Percentiles rank a stretch among this genome's conserved stretches.
Evolutionary conservation across 495 filamentous ascomycete genomes (phyloP).

Genomic region (Opeltia flavorubescens): DNA sequence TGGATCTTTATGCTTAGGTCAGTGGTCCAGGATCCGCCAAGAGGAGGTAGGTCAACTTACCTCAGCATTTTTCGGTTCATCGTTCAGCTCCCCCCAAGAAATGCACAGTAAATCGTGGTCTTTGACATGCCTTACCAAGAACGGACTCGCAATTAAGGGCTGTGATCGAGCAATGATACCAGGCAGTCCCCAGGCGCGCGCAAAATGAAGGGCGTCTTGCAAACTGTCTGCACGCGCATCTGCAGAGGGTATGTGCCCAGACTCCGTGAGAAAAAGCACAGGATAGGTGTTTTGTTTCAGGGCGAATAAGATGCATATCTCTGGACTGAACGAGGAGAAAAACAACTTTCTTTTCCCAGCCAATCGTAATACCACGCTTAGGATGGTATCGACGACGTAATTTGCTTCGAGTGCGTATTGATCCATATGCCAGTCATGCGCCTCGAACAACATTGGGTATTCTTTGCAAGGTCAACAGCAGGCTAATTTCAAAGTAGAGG

Average conservation of each 20-base stretch:
- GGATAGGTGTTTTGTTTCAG: conserved; percentile 27
- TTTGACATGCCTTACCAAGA: conserved; percentile 19
- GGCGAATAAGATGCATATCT: conserved; percentile 27
- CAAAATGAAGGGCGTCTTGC: conserved; percentile 26
- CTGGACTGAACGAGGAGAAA: conserved; percentile 29
- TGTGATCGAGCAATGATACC: conserved; percentile 25
- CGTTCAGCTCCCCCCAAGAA: conserved; percentile 22
- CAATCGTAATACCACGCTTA: conserved; percentile 17
- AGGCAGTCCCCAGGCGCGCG: conserved; percentile 21
- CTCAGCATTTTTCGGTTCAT: conserved; percentile 16
- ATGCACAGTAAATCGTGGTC: conserved; percentile 17
- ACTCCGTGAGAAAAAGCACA: conserved; percentile 25
- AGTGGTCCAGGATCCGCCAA: not conserved
- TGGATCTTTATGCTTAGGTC: conserved; percentile 10
- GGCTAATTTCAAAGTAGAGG: not conserved
- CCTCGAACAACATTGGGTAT: conserved; percentile 26
- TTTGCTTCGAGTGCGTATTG: conserved; percentile 26
- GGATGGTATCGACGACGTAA: conserved; percentile 22
- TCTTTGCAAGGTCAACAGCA: conserved; percentile 8
- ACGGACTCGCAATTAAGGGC: conserved; percentile 21
- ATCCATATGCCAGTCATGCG: conserved; percentile 24
- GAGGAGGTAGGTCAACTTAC: conserved; percentile 8
- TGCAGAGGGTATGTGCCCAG: conserved; percentile 17
- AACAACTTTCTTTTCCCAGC: conserved; percentile 20
- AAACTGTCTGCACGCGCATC: conserved; percentile 24